Evolutionary conservation across 2,329 filamentous ascomycete genomes (phyloP).

Genomic region (Verticillium alfalfae): DNA sequence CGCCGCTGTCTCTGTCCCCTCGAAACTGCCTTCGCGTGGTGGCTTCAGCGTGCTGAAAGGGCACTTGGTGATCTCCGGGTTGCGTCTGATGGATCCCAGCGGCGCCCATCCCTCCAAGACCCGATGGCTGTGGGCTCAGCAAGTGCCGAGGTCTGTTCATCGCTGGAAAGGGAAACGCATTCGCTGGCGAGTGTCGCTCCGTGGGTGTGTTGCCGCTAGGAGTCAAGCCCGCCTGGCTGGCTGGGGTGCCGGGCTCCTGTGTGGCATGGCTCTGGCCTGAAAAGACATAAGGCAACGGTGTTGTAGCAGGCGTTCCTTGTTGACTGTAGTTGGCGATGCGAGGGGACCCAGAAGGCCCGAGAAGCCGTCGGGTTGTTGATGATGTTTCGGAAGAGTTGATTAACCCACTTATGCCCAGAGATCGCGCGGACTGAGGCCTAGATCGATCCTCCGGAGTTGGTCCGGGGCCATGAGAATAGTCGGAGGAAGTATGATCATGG

Average conservation of each 20-base stretch:
- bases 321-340: conserved; percentile 5
- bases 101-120: background rate
- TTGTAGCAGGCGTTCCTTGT: conserved; percentile 13
- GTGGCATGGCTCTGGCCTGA: conserved; percentile 20
- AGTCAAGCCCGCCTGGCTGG: conserved; percentile 15
- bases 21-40: background rate
- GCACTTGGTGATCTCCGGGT: background rate
- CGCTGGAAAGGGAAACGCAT: conserved; percentile 22
- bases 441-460: conserved; percentile 2
- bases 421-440: conserved; percentile 5
- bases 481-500: conserved; percentile 16
- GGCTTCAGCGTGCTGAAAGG: conserved; percentile 2
- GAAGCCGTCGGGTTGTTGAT: conserved; percentile 8
- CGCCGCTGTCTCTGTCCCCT: background rate
- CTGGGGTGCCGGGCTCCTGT: conserved; percentile 25
- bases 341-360: conserved; percentile 10
- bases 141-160: conserved; percentile 18
- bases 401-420: conserved; percentile 30
- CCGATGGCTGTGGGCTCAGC: background rate
- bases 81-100: background rate
- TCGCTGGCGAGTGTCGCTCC: conserved; percentile 23
- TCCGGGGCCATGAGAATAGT: conserved; percentile 10
- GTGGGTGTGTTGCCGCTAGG: conserved; percentile 22
- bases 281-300: conserved; percentile 8
- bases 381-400: conserved; percentile 27